These are phyloP conservation scores for Calocybe cyanea DNA, from an alignment of 768 basidiomycete species.

Conservation along the genomic window DNA sequence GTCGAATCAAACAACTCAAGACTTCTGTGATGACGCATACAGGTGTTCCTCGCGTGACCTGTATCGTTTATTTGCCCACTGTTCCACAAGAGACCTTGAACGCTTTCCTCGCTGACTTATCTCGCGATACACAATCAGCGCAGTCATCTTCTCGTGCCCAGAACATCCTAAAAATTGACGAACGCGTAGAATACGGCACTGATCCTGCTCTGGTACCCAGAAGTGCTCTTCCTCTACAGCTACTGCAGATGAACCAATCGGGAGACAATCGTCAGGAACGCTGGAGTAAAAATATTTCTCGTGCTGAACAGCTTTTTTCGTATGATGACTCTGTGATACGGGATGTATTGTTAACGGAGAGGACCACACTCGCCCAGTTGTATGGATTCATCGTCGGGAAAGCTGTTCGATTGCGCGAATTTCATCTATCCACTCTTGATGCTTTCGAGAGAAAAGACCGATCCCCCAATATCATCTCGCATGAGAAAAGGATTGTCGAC, in stretches of 20 bases:
- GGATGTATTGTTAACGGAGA: conserved; percentile 64
- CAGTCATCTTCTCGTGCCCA: conserved; percentile 29
- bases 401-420: conserved; percentile 55
- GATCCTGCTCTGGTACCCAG: conserved; percentile 26
- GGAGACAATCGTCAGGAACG: conserved; percentile 37
- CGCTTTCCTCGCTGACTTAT: conserved; percentile 53
- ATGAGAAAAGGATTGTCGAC: conserved; percentile 52
- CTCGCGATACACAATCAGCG: conserved; percentile 30
- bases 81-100: conserved; percentile 50
- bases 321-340: conserved; percentile 52
- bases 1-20: conserved; percentile 66
- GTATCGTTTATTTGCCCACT: conserved; percentile 63
- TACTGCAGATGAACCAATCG: conserved; percentile 44
- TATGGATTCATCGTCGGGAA: conserved; percentile 76
- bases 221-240: conserved; percentile 37
- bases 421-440: conserved; percentile 55
- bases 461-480: conserved; percentile 47
- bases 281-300: conserved; percentile 40
- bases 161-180: conserved; percentile 47
- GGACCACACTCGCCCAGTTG: conserved; percentile 63
- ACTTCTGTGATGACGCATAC: conserved; percentile 59
- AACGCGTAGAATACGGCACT: conserved; percentile 54
- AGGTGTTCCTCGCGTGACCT: conserved; percentile 54
- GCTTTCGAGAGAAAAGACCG: conserved; percentile 37
- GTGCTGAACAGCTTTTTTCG: conserved; percentile 50